phyloP scores from a whole-genome alignment of 2,329 filamentous ascomycete genomes.

The Cephalotrichum gorgonifer region DNA sequence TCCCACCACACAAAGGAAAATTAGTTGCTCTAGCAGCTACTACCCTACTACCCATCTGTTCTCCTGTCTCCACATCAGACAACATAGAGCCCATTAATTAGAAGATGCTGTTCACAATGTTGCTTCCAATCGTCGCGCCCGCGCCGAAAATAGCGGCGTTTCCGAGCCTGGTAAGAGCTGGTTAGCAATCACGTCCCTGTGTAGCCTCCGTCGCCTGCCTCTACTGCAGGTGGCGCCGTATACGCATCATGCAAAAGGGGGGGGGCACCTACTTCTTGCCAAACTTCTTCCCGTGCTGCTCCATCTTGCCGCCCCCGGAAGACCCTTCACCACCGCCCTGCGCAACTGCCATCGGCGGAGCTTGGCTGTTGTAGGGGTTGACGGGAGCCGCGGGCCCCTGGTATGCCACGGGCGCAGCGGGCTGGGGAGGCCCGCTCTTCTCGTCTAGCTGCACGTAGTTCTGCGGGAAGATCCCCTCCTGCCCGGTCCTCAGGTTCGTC shows the following conservation, averaged over 20 bases:
- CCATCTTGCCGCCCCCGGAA: conserved; percentile 48
- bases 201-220: neutral
- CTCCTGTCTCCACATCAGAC: neutral
- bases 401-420: conserved; percentile 32
- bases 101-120: conserved; percentile 86
- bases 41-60: neutral
- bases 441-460: conserved; percentile 69
- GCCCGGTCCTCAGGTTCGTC: conserved; percentile 68
- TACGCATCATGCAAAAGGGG: neutral
- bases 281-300: conserved; percentile 82
- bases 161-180: conserved; percentile 31
- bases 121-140: conserved; percentile 80
- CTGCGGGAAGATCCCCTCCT: conserved; percentile 90
- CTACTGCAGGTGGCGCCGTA: neutral
- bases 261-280: conserved; percentile 59
- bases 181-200: conserved; percentile 5
- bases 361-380: conserved; percentile 58
- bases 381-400: conserved; percentile 18
- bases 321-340: conserved; percentile 33
- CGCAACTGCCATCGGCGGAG: conserved; percentile 66
- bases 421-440: conserved; percentile 20
- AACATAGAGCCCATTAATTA: conserved; percentile 25
- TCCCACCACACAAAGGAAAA: too few relatives aligned
- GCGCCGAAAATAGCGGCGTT: conserved; percentile 81
- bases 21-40: neutral